Evolutionary conservation across 2,329 filamentous ascomycete genomes (phyloP), one percentile per base, ranked within the genome.

Genomic region (Cryoendolithus antarcticus): DNA sequence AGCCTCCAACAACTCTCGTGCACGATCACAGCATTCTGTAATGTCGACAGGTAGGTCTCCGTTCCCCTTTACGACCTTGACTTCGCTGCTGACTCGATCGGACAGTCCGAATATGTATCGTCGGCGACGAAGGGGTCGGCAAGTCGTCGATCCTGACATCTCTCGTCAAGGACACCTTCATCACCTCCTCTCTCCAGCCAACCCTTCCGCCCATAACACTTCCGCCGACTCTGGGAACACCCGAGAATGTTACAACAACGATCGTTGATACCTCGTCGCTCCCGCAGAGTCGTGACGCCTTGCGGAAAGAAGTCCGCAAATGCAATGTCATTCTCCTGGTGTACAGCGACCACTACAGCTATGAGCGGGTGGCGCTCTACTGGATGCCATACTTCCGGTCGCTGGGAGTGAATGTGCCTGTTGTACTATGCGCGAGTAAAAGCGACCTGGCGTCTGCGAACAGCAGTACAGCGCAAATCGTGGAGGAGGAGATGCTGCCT

Each of bases 351-450:
- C 89, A 96, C 64, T 98, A 98, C 68, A 96, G 88, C 71, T 98
- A 96, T 66, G 91, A 98, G 60, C 74, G 91, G 30, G 88, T 98
- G 3, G 91, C 89, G 3, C 70, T 98, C 34, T 98, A 96, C 62
- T 98, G 91, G 91, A 82, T 98, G 75, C 91, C 91, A 8, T 93
- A 95, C 62, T 96, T 98, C 57, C 82, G 91, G 44, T 94, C 88
- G 3, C 74, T 98, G 30, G 91, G 91, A n/a, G 91, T 98, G 57
- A 98, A 98, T 58, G 86, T 98, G 11, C 91, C 91, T 0, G 91
- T 98, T 8, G 88, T 98, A 33, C 68, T 98, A 41, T 96, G 91
- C 56, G 86, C 91, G 56, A 96, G 96, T 69, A 98, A 98, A 62
- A 85, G 86, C n/a, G 91, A 98, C 54, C 69, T 95, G 39, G 75